These are phyloP conservation scores for Globisporangium heterothallicum DNA, from an alignment of 352 stramenopile genomes.

Conservation along the genomic window DNA sequence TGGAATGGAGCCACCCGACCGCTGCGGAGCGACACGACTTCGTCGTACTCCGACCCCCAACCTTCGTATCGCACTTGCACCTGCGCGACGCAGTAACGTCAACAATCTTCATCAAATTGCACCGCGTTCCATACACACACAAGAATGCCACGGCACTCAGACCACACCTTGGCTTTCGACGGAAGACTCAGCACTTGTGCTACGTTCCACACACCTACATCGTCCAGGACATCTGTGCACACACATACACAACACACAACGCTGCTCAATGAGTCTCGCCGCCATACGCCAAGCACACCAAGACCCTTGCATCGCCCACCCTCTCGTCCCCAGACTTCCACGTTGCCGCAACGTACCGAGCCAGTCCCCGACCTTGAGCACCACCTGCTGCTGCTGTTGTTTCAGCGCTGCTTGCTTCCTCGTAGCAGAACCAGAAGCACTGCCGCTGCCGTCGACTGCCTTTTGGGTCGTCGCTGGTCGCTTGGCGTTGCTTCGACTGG, in stretches of 20 bases:
- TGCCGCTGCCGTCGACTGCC: neutral
- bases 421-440: no score
- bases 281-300: neutral
- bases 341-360: conserved; percentile 1
- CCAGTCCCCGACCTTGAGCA: conserved; percentile 13
- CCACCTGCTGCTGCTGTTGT: neutral
- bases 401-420: neutral
- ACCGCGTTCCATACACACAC: neutral
- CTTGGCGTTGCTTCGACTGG: neutral
- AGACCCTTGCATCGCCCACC: no score
- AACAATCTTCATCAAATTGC: neutral
- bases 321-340: no score
- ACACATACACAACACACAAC: no score
- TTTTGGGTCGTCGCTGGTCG: neutral
- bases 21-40: conserved; percentile 48
- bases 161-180: conserved; percentile 6
- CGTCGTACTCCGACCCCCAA: conserved; percentile 50
- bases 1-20: conserved; percentile 64
- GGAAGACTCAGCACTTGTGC: conserved; percentile 35
- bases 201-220: conserved; percentile 64
- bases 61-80: conserved; percentile 69
- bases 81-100: conserved; percentile 20
- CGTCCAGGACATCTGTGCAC: conserved; percentile 66
- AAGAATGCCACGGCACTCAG: neutral
- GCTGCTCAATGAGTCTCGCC: no score